Evolutionary conservation across 73 alveolate species (phyloP), one percentile per base, ranked within the genome.

Genomic region (Paramecium octaurelia): DNA sequence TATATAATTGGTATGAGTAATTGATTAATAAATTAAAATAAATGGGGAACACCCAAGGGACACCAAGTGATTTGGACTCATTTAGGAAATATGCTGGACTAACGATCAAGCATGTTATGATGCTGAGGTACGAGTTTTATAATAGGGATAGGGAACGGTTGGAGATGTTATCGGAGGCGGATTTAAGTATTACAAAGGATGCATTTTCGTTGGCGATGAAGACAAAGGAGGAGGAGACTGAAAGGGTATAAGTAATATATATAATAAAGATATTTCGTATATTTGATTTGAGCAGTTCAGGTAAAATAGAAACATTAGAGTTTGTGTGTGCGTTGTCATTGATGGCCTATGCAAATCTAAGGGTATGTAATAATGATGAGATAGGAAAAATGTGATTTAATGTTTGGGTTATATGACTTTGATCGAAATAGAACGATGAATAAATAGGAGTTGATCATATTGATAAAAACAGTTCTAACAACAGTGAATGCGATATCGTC

Each of bases 361-460:
- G 27, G 57, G 88, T 75, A 75, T 40, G 10, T 7, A 40, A 40
- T 40, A 40, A 40, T 12, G 14, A 18, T 54, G 69, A 54, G 23
- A n/a, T 48, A 48, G 60, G 89, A 90, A 75, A 96, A 96, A 92
- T 97, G 97, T 46, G 96, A 95, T 34, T 34, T 95, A 35, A 31
- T 96, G 27, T 96, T 96, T 88, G 92, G 92, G 34, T 73, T 96
- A 73, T 96, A 96, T 73, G 99, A 98, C 92, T 98, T 98, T 92
- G 99, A 98, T 85, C 93, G 96, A 31, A 94, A 96, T 77, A 92
- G 93, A 92, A 97, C 95, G 85, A 95, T 98, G 85, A 77, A 99
- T 43, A 83, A 97, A 58, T 98, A 96, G 93, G 99, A 98, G 92
- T 85, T 97, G 80, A 94, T 96, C 23, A 91, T 96, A 71, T 88